Base-by-base conservation (phyloP, 768 basidiomycete genomes). In the Mycena filopes region DNA sequence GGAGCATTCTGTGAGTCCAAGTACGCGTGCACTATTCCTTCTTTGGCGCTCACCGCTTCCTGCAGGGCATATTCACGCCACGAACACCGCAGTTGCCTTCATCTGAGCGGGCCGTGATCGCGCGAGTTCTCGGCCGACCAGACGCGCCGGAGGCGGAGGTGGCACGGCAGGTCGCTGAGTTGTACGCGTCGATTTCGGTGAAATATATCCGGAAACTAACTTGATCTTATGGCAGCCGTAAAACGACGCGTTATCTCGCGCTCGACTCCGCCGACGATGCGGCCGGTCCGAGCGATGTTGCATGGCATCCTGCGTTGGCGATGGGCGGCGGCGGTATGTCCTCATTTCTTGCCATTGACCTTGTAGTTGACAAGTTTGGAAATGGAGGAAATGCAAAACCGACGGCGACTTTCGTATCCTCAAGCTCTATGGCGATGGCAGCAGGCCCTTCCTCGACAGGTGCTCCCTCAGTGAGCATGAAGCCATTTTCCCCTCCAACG, bases 41-140 rank as follows among this genome's bases (percentile, higher is more conserved):
- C 1, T 23, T n/a, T 11, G 10, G n/a, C 36, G 47, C 40, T 43
- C 29, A 56, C 55, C 28, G 51, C 62, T 40, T 40, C 42, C 15
- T 36, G n/a, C 63, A 79, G 82, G 66, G 69, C 23, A 66, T 87
- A 11, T 88, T 92, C 70, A 80, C 77, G 18, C 73, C 78, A 18
- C 72, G 77, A 33, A 78, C 76, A 7, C 80, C 87, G 20, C 75
- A 78, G 33, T 75, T 92, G 60, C 72, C 78, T 21, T 48, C 72
- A 16, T 70, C 70, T 11, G 85, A 88, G 53, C 79, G 86, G 20
- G 74, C 74, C 40, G 80, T 86, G 11, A 80, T 90, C 20, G 84
- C 87, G 7, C 76, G 72, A n/a, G 84, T 95, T 21, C 73, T 93
- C 1, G 76, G 78, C 38, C 75, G 90, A 56, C 69, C 76, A 3